Evolutionary conservation across 306 rosid genomes (phyloP).

Genomic region (Pyrus bretschneideri): DNA sequence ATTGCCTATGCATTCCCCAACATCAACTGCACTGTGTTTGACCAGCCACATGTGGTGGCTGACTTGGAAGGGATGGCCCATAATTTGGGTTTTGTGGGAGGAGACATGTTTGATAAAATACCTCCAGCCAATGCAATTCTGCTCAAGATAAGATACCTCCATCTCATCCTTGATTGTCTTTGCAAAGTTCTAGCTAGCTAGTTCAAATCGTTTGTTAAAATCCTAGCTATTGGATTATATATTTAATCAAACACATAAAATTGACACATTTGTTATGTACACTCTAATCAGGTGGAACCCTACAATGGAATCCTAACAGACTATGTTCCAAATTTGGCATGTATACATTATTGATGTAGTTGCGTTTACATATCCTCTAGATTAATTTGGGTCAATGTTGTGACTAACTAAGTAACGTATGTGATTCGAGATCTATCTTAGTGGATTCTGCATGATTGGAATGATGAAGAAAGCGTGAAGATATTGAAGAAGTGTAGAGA

Average conservation of each 20-base stretch:
- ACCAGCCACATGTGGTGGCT: slow-evolving; percentile 26
- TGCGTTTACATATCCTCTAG: not conserved
- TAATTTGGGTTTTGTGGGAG: slow-evolving; percentile 14
- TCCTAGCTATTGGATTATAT: no score
- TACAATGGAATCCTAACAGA: no score
- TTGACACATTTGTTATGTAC: no score
- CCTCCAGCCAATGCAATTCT: slow-evolving; percentile 23
- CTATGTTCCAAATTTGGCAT: no score
- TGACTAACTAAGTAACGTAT: not conserved
- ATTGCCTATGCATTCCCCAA: slow-evolving; percentile 27
- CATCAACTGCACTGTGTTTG: slow-evolving; percentile 24
- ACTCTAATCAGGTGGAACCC: no score
- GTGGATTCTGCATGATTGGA: slow-evolving; percentile 33
- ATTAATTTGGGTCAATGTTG: no score
- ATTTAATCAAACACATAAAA: no score
- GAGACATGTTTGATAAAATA: slow-evolving; percentile 20
- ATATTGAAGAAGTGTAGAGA: slow-evolving; percentile 21
- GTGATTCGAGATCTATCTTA: not conserved
- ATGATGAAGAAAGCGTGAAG: slow-evolving; percentile 18
- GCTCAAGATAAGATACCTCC: slow-evolving; percentile 12
- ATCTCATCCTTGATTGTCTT: no score
- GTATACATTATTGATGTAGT: not conserved
- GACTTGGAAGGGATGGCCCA: not conserved
- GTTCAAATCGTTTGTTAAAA: no score
- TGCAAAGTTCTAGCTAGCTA: no score